Evolutionary conservation across 2,329 filamentous ascomycete species (phyloP).

Genomic region (Xylariaceae sp.): DNA sequence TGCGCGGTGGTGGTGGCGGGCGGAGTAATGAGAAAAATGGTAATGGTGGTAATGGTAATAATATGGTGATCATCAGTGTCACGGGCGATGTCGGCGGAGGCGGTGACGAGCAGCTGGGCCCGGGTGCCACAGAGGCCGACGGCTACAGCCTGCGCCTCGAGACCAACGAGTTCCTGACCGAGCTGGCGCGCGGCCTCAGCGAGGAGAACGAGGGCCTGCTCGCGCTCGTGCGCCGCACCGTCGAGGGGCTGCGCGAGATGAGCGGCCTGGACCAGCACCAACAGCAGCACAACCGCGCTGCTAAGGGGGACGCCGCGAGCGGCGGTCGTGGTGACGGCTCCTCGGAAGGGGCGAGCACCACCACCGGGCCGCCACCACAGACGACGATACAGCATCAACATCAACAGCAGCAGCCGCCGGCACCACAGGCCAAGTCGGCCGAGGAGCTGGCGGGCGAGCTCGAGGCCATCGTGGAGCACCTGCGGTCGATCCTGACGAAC

Average conservation of each 20-base stretch:
- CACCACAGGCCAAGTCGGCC: conserved; percentile 29
- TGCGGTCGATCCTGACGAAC: conserved; percentile 81
- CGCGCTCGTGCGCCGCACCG: conserved; percentile 60
- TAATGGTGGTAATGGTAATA: conserved; percentile 24
- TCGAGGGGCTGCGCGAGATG: conserved; percentile 64
- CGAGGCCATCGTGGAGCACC: conserved; percentile 69
- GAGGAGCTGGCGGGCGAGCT: conserved; percentile 69
- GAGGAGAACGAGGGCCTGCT: conserved; percentile 88
- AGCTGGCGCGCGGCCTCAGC: conserved; percentile 72
- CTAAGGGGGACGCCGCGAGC: not conserved
- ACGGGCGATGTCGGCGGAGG: conserved; percentile 52
- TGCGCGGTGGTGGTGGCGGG: conserved; percentile 49
- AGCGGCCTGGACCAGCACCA: conserved; percentile 42
- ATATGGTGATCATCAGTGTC: conserved; percentile 50
- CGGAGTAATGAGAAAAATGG: no score
- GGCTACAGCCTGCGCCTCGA: conserved; percentile 70
- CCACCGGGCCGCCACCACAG: conserved; percentile 2
- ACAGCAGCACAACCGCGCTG: conserved; percentile 20
- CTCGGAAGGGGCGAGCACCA: conserved; percentile 3
- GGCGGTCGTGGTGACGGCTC: conserved; percentile 4
- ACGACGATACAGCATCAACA: conserved; percentile 17
- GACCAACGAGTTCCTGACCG: conserved; percentile 84
- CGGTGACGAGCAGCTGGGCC: conserved; percentile 29
- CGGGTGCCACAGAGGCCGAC: conserved; percentile 36
- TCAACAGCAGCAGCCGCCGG: conserved; percentile 3